Percentiles rank a stretch among this genome's conserved stretches.
Conservation (phyloP, 1,139 yeast species). For the Kodamaea alishanica region DNA sequence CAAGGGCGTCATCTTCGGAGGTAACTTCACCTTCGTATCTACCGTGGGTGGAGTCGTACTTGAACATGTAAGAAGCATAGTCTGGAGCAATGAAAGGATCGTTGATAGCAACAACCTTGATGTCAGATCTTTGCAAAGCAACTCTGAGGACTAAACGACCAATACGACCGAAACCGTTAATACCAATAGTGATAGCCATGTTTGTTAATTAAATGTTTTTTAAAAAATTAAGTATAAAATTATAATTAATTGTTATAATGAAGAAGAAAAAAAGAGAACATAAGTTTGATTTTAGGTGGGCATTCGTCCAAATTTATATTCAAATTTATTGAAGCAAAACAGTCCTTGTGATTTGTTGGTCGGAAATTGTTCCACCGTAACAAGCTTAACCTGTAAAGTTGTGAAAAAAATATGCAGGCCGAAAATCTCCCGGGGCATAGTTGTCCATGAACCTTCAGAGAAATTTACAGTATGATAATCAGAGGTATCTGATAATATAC, state of each 20-base stretch:
- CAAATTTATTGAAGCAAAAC: not conserved
- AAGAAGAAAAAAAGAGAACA: not conserved
- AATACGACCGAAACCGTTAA: conserved; percentile 88
- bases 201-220: conserved; percentile 4
- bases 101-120: conserved; percentile 75
- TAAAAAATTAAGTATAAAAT: not conserved
- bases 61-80: conserved; percentile 85
- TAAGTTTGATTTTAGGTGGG: not conserved
- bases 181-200: conserved; percentile 51
- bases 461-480: not conserved
- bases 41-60: conserved; percentile 87
- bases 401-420: too few species aligned
- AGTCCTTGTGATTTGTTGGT: too few species aligned
- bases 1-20: conserved; percentile 51
- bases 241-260: not conserved
- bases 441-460: not conserved
- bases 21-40: conserved; percentile 65
- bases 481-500: not conserved
- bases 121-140: conserved; percentile 67
- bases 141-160: conserved; percentile 84
- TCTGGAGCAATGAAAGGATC: conserved; percentile 83
- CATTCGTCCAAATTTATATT: conserved; percentile 3
- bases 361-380: too few species aligned
- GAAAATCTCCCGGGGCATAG: not conserved
- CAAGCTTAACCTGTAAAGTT: too few species aligned